phyloP scores from a whole-genome alignment of 2,329 filamentous ascomycete genomes.

The Calonectria pteridis region DNA sequence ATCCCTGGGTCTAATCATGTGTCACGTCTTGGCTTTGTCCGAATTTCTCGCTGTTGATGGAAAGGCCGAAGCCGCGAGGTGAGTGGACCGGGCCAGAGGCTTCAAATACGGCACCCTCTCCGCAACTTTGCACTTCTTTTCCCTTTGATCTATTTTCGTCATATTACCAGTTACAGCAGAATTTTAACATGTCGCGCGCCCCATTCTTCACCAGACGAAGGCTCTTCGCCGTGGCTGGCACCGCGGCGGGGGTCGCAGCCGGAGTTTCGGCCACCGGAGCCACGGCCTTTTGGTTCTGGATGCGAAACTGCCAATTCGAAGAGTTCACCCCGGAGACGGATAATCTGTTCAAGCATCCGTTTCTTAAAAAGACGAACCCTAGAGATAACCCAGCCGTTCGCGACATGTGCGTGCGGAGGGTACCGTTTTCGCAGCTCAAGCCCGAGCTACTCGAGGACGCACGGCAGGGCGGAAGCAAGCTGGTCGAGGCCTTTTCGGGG shows the following conservation, averaged over 20 bases:
- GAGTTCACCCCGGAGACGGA: slow-evolving; percentile 25
- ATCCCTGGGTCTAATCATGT: background rate
- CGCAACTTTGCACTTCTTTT: background rate
- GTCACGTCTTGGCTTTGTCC: background rate
- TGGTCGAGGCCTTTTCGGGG: slow-evolving; percentile 30
- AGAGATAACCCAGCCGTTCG: slow-evolving; percentile 33
- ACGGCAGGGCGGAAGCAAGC: slow-evolving; percentile 20
- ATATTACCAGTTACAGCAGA: background rate
- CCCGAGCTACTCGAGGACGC: slow-evolving; percentile 26
- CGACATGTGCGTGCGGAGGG: slow-evolving; percentile 32
- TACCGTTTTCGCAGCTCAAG: slow-evolving; percentile 23
- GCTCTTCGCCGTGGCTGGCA: background rate
- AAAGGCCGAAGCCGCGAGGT: background rate
- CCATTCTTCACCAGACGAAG: background rate
- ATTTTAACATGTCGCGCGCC: background rate
- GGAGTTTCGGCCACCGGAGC: slow-evolving; percentile 7
- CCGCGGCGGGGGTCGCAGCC: background rate
- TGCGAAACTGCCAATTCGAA: slow-evolving; percentile 35
- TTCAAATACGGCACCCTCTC: background rate
- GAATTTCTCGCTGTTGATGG: background rate
- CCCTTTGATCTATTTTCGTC: background rate
- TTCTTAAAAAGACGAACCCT: slow-evolving; percentile 32
- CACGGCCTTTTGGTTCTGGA: slow-evolving; percentile 26
- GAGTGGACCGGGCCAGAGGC: background rate
- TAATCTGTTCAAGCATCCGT: slow-evolving; percentile 24